A percentile compares a stretch with the other conserved stretches of the same genome.
phyloP scores from a whole-genome alignment of 108 stramenopile genomes.

The Fragilaria crotonensis region DNA sequence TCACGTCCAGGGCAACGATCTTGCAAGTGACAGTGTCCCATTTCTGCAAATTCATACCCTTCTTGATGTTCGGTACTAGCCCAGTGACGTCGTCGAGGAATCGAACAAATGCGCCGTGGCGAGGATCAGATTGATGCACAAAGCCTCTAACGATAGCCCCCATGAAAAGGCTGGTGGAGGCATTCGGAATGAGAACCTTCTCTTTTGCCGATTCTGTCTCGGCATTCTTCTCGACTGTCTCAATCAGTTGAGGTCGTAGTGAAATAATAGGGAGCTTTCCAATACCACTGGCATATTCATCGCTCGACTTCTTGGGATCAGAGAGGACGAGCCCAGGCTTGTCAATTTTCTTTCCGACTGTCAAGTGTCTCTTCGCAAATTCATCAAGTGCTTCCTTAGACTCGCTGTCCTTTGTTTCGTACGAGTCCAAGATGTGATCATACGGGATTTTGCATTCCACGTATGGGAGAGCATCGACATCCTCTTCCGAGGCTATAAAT shows the following conservation, averaged over 20 bases:
- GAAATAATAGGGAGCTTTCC: conserved; percentile 56
- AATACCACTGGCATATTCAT: conserved; percentile 46
- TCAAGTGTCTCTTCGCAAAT: conserved; percentile 39
- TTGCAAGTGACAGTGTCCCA: conserved; percentile 57
- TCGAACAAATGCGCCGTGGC: conserved; percentile 77
- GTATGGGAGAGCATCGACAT: conserved; percentile 11
- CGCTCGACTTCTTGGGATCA: conserved; percentile 37
- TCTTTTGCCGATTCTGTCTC: conserved; percentile 10
- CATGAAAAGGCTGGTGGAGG: conserved; percentile 47
- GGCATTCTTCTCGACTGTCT: conserved; percentile 28
- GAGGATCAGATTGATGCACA: conserved; percentile 54
- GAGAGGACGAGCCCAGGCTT: conserved; percentile 56
- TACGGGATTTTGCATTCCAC: conserved; percentile 76
- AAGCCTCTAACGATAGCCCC: conserved; percentile 63
- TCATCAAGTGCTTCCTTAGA: conserved; percentile 52
- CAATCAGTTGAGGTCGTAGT: conserved; percentile 51
- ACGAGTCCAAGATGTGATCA: conserved; percentile 68
- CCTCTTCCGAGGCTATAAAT: conserved; percentile 33
- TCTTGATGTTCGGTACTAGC: conserved; percentile 69
- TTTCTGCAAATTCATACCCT: conserved; percentile 50
- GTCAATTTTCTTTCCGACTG: conserved; percentile 70
- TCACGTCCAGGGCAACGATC: conserved; percentile 69
- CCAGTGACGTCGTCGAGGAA: conserved; percentile 79
- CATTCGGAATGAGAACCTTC: conserved; percentile 37
- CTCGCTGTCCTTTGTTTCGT: conserved; percentile 39